These are phyloP conservation scores for Boletus coccyginus DNA, from an alignment of 768 basidiomycete genomes.

Conservation along the genomic window DNA sequence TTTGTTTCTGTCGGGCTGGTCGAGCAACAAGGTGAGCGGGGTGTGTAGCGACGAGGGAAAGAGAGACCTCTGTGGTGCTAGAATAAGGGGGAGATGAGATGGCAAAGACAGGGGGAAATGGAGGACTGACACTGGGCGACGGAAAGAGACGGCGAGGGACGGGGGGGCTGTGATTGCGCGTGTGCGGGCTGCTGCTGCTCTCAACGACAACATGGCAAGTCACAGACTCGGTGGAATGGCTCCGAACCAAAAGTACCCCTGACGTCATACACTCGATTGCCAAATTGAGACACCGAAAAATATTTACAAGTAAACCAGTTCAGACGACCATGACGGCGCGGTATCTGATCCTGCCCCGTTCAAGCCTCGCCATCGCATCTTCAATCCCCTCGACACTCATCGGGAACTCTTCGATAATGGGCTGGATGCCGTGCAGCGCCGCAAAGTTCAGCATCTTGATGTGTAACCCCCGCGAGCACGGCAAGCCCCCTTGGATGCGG, in stretches of 20 bases:
- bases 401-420: constrained; percentile 33
- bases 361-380: constrained; percentile 26
- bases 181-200: neutral
- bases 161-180: neutral
- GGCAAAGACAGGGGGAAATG: neutral
- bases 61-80: constrained; percentile 49
- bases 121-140: constrained; percentile 5
- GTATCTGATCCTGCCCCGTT: constrained; percentile 29
- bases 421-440: constrained; percentile 26
- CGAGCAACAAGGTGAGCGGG: neutral
- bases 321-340: constrained; percentile 27
- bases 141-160: neutral
- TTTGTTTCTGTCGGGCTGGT: constrained; percentile 56
- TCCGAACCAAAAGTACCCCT: neutral
- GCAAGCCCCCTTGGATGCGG: constrained; percentile 24
- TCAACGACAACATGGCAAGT: constrained; percentile 16
- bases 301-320: neutral
- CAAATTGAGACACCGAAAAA: neutral
- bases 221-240: neutral
- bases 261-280: constrained; percentile 14
- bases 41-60: neutral
- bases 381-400: constrained; percentile 31
- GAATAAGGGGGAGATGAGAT: constrained; percentile 1
- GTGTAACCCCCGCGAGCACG: constrained; percentile 28
- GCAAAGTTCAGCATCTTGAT: constrained; percentile 35